phyloP scores from a whole-genome alignment of 2,329 filamentous ascomycete genomes.

The Diaporthe citrichinensis region DNA sequence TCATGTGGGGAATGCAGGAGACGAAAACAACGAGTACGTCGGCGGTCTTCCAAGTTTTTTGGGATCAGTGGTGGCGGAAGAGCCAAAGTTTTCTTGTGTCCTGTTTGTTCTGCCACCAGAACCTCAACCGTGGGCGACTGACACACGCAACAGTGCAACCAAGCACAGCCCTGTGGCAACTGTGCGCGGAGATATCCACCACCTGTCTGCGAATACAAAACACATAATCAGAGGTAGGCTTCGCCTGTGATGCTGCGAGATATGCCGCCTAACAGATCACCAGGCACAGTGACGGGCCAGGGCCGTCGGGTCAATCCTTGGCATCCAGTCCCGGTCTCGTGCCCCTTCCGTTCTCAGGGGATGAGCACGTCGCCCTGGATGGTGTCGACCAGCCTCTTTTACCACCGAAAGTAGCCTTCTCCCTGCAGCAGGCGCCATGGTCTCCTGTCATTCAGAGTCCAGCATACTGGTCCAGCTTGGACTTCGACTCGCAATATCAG shows the following conservation, averaged over 20 bases:
- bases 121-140: conserved; percentile 18
- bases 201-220: conserved; percentile 63
- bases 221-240: conserved; percentile 46
- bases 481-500: conserved; percentile 2
- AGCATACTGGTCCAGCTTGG: background rate
- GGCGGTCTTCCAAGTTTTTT: too few relatives aligned
- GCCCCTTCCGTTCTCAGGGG: conserved; percentile 37
- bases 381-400: conserved; percentile 43
- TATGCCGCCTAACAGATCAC: background rate
- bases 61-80: background rate
- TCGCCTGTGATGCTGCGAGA: background rate
- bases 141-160: conserved; percentile 60
- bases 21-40: conserved; percentile 65
- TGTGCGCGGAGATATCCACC: conserved; percentile 67
- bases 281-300: conserved; percentile 27
- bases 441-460: background rate
- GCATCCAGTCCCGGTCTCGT: conserved; percentile 35
- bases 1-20: conserved; percentile 66
- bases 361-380: conserved; percentile 39
- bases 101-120: background rate
- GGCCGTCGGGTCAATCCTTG: background rate
- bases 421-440: background rate
- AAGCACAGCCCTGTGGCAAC: conserved; percentile 67
- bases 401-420: background rate
- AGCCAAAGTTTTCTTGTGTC: background rate